Percentiles rank a stretch among this genome's conserved stretches.
Evolutionary conservation across 768 basidiomycete species (phyloP).

Genomic region (Lactarius evosmus): DNA sequence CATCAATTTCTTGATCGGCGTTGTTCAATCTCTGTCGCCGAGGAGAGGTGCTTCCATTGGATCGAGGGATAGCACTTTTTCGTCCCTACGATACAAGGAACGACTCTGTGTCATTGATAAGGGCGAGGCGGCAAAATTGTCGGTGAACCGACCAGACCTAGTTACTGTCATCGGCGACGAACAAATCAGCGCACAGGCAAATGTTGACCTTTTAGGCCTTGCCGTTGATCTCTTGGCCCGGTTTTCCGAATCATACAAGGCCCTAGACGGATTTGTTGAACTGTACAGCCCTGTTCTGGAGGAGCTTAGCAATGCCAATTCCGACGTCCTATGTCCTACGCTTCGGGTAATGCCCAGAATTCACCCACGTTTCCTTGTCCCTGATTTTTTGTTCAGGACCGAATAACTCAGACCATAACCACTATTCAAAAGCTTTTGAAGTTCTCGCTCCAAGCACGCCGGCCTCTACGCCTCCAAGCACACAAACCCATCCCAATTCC

Average conservation of each 20-base stretch:
- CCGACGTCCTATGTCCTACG: constrained; percentile 43
- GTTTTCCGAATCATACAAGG: constrained; percentile 74
- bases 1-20: constrained; percentile 72
- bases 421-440: constrained; percentile 55
- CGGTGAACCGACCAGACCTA: constrained; percentile 47
- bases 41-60: constrained; percentile 45
- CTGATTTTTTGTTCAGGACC: constrained; percentile 13
- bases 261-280: constrained; percentile 81
- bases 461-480: constrained; percentile 79
- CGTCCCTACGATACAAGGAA: constrained; percentile 64
- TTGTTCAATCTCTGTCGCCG: constrained; percentile 72
- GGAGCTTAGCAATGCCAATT: constrained; percentile 54
- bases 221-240: constrained; percentile 60
- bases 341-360: constrained; percentile 49
- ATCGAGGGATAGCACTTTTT: constrained; percentile 65
- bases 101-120: constrained; percentile 39
- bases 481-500: constrained; percentile 97
- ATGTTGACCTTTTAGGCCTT: constrained; percentile 66
- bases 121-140: constrained; percentile 42
- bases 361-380: neutral
- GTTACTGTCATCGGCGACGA: constrained; percentile 39
- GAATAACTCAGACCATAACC: constrained; percentile 15
- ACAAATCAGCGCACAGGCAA: constrained; percentile 54
- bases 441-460: constrained; percentile 68
- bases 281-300: constrained; percentile 65